Base-by-base conservation (phyloP, 2,329 filamentous ascomycete species). In the Hymenotorrendiella dingleyae region DNA sequence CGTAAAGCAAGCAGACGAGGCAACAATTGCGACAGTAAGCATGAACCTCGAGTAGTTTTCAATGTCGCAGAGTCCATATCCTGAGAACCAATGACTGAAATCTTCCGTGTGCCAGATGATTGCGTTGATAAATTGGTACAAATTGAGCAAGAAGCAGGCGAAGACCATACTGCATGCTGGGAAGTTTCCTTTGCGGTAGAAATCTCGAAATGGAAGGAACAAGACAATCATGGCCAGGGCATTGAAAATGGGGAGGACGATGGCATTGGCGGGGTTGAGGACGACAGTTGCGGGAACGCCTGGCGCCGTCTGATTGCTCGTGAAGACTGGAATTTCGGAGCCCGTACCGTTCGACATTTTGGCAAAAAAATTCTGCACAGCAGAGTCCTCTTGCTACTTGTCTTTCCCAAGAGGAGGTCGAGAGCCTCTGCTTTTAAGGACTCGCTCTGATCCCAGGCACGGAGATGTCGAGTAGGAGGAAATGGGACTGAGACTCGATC, bases 51-150 rank as follows among this genome's bases (percentile, higher is more conserved):
- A 54, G 48, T 80, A 78, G 41, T 72, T 67, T 52, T 84, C 70
- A 36, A 86, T 64, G 58, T 86, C 82, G 62, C 82, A 86, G 45
- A 82, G 72, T 2, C 70, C 72, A 4, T 59, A 55, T 4, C 82
- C 82, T 2, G 43, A 40, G 70, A 72, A 86, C 71, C 73, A 85
- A 5, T 63, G 58, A 0, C 55, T 27, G 10, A 73, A 54, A 49
- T 82, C 65, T 49, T 82, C 76, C 6, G 67, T 73, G 0, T 73
- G 71, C 82, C 82, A 86, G 47, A 84, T 71, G 37, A 82, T 58
- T 2, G 79, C 67, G 55, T 86, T 85, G 65, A 78, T 61, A 48
- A 79, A 68, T 50, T 70, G 74, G 58, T 74, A 69, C 40, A 80
- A 43, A 53, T 82, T 82, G 45, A 71, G 59, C n/a, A 79, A 44